Base-by-base conservation (phyloP, 2,329 filamentous ascomycete species). In the Rhynchosporium graminicola region DNA sequence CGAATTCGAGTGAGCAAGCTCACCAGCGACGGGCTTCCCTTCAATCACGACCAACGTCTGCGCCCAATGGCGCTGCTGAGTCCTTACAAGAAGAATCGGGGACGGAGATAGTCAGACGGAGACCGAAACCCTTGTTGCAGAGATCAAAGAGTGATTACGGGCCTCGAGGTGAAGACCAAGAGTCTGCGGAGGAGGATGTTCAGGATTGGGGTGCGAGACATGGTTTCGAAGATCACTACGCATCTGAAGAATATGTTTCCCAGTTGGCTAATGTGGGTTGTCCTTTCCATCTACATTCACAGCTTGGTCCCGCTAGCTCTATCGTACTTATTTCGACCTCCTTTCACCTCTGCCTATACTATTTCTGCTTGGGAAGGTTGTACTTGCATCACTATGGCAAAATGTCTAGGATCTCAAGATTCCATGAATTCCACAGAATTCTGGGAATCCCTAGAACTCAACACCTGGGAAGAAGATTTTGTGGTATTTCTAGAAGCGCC, bases 161-260 rank as follows among this genome's bases (percentile, higher is more conserved):
- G 45, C 78, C 81, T 29, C 68, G 73, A 63, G 76, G 76, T 61
- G 78, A 78, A 52, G 71, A 73, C 46, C 36, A 48, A 45, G 67
- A 71, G 40, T 66, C 63, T 26, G 71, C 72, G 26, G 68, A 70
- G 15, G 69, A 72, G 12, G 70, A 72, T 8, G 65, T 65, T 55
- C 68, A 71, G 61, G 71, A 69, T 59, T 75, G 73, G 73, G 73
- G 74, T 48, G 72, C 74, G 79, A 81, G 88, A 62, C 88, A 91
- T 77, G 88, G 88, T 58, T 91, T 88, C 83, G 87, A 90, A 69
- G 85, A 87, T 67, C 87, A 90, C 74, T 86, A 90, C 73, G 85
- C 85, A 62, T 89, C 85, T 12, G 85, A 86, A 65, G 87, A 90
- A 75, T 89, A 89, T 74, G 82, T 89, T 65, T 85, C 86, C 65